Base-by-base conservation (phyloP, 23 red algal species). In the Gracilaria domingensis region DNA sequence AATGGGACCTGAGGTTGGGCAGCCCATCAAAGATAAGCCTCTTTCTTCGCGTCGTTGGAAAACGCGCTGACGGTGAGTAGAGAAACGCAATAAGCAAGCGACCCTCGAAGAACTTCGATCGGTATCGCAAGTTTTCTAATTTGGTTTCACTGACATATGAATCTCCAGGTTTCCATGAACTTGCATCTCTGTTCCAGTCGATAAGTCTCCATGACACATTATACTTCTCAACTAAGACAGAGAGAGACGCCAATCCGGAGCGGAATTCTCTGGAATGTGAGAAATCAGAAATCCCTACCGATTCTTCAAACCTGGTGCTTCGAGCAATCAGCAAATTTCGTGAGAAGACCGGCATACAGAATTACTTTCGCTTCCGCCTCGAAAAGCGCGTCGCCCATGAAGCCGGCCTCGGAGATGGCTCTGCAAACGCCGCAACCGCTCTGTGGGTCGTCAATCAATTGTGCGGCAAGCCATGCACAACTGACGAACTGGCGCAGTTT, bases 21-120 rank as follows among this genome's bases (percentile, higher is more conserved):
- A 89, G 82, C 72, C 97, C 97, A 26, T 84, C 89, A 1, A 99
- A 99, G 57, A 93, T 99, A 73, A 99, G 96, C 82, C 77, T 99
- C n/a, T 99, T 96, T 66, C 89, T 99, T 21, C 87, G 97, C 20
- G 59, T 99, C 30, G 17, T 96, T 24, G 67, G 81, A 48, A 82
- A 91, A 32, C 91, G 97, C 34, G 39, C 75, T 18, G 97, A 99
- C 55, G 97, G 87, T 90, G 42, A 48, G 87, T 81, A 32, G n/a
- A 18, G 20, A 1, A 5, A 35, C 21, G 18, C 21, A 0, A 2
- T 35, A 73, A 29, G 59, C 2, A 62, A 62, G 18, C 11, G 18
- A 14, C 1, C 2, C 59, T 8, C 59, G 59, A 29, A 9, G 26
- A 58, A 2, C 24, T 8, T 29, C 26, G 24, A 62, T 20, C 17